Base-by-base conservation (phyloP, 306 rosid species). In the Myrica gale region DNA sequence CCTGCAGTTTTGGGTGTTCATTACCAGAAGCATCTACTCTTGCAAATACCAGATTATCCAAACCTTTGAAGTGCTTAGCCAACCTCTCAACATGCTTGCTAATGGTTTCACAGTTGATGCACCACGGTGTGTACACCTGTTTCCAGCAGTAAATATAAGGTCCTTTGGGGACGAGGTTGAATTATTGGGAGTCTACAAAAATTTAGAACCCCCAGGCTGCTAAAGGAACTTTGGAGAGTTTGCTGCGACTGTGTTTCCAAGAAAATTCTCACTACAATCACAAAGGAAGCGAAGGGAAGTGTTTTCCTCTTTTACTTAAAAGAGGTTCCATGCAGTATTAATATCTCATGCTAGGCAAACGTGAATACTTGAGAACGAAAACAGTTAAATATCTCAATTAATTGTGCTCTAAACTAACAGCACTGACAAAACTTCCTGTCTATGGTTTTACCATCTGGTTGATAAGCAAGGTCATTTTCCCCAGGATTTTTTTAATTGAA, bases 81-180 rank as follows among this genome's bases (percentile, higher is more conserved):
- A 95, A 83, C 83, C 88, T 95, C 82, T 92, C 91, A 7, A 95
- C 92, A 5, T 91, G 95, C 83, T 92, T 92, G 84, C 79, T 89
- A 23, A 83, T 92, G 73, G 89, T 78, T 82, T 95, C 97, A 62
- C 99, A 95, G 73, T 75, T 87, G 77, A 86, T 78, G 82, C 99
- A 95, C 99, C 99, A 92, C 43, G 99, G 97, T 15, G 99, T 82
- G 65, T 78, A 84, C 55, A 95, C 97, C 99, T 95, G 83, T 84
- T 85, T 82, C 74, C 32, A 77, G 75, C 66, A 67, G 66, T 21
- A 17, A 72, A 54, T 44, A 44, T 55, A 61, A 80, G 47, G 21
- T 63, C 23, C 67, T 82, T 70, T 26, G 6, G 37, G 54, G 66
- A 7, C 15, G 16, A 7, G 68, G 12, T 51, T 12, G 52, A 53